Evolutionary conservation across 257 asterid species (phyloP).

Genomic region (Jacaranda copaia): DNA sequence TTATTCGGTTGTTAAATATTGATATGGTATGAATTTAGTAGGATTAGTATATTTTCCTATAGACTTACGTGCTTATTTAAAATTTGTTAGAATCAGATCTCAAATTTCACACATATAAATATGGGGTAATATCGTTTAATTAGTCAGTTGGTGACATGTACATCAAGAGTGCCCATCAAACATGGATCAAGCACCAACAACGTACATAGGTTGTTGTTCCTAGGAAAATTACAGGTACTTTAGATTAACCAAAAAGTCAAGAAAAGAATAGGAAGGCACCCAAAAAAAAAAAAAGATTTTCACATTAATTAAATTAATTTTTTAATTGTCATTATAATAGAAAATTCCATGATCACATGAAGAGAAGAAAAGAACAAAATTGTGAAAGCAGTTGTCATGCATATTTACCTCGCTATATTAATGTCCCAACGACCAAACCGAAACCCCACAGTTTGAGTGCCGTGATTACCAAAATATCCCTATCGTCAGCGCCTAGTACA

Average conservation of each 20-base stretch:
- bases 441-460: background rate
- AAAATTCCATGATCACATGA: background rate
- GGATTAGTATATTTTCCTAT: no score
- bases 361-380: background rate
- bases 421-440: slow-evolving; percentile 39
- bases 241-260: slow-evolving; percentile 20
- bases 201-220: slow-evolving; percentile 34
- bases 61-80: no score
- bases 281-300: background rate
- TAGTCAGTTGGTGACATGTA: no score
- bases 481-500: background rate
- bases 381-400: slow-evolving; percentile 14
- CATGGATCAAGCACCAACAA: background rate
- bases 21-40: no score
- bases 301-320: background rate
- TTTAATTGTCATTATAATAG: background rate
- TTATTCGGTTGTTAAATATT: no score
- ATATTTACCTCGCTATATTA: background rate
- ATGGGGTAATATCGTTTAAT: no score
- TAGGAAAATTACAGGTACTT: background rate
- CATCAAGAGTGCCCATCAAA: no score
- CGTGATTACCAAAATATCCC: slow-evolving; percentile 31
- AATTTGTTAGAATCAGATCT: no score
- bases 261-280: slow-evolving; percentile 11
- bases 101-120: no score